phyloP scores from a whole-genome alignment of 2,329 filamentous ascomycete species.

The Torrubiellomyces zombiae region DNA sequence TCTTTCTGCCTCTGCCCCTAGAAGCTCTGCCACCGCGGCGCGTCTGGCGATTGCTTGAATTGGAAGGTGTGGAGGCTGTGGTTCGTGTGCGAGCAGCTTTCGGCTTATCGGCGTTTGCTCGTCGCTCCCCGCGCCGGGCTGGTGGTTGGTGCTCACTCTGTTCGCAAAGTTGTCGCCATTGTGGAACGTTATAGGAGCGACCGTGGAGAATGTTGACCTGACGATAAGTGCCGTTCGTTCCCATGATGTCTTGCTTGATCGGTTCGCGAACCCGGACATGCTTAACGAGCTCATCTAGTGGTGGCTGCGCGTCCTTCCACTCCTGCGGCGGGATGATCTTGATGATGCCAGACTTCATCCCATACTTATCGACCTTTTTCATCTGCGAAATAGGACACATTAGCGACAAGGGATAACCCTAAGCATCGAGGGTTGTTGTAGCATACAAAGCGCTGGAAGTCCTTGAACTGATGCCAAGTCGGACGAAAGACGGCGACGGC shows the following conservation, averaged over 20 bases:
- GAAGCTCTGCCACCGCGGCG: conserved; percentile 22
- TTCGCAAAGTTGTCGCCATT: conserved; percentile 87
- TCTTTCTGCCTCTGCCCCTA: conserved; percentile 20
- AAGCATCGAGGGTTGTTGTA: no score
- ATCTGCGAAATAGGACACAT: conserved; percentile 26
- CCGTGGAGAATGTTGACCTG: conserved; percentile 96
- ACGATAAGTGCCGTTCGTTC: conserved; percentile 84
- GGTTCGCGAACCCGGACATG: conserved; percentile 88
- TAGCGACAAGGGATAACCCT: no score
- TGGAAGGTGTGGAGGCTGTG: conserved; percentile 14
- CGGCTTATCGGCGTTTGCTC: conserved; percentile 41
- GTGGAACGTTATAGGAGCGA: conserved; percentile 86
- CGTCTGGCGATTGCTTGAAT: conserved; percentile 20
- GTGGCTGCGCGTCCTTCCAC: conserved; percentile 71
- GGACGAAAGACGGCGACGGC: conserved; percentile 89
- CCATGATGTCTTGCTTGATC: conserved; percentile 96
- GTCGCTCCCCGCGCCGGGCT: conserved; percentile 68
- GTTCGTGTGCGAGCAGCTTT: conserved; percentile 25
- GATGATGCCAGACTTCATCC: conserved; percentile 94
- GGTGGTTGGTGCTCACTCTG: conserved; percentile 94
- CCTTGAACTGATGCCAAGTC: conserved; percentile 85
- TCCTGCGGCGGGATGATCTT: conserved; percentile 88
- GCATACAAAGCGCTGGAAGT: conserved; percentile 79
- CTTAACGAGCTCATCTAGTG: conserved; percentile 74
- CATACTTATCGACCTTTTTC: conserved; percentile 77